phyloP scores from a whole-genome alignment of 176 grass and related monocot genomes.

The Eleusine indica region DNA sequence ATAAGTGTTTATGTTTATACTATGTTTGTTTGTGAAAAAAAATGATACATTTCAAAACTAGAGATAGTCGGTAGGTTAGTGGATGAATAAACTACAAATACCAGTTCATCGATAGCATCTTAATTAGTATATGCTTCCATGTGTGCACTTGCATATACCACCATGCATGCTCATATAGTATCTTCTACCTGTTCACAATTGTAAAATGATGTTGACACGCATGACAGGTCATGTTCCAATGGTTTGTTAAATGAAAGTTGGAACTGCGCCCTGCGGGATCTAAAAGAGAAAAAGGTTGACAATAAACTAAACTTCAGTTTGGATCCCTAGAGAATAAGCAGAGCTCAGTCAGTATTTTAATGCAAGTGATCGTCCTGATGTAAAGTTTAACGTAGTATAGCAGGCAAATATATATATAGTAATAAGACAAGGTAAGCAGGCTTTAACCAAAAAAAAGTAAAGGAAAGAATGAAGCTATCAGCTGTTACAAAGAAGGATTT shows the following conservation, averaged over 20 bases:
- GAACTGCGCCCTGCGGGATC: constrained; percentile 6
- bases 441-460: neutral
- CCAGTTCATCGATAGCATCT: neutral
- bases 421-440: neutral
- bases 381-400: neutral
- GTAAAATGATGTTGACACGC: constrained; percentile 11
- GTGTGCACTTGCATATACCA: neutral
- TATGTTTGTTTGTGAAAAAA: too few relatives aligned
- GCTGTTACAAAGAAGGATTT: constrained; percentile 7
- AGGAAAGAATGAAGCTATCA: neutral
- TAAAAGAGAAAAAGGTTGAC: neutral
- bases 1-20: neutral
- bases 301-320: constrained; percentile 28
- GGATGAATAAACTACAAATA: neutral
- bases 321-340: constrained; percentile 49
- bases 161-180: neutral
- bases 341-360: constrained; percentile 31
- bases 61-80: neutral
- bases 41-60: neutral
- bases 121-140: neutral
- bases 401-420: neutral
- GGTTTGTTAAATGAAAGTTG: neutral
- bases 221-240: constrained; percentile 14
- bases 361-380: constrained; percentile 26
- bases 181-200: neutral